Conservation (phyloP, 2,329 filamentous ascomycete genomes). For the Fusarium sp. region DNA sequence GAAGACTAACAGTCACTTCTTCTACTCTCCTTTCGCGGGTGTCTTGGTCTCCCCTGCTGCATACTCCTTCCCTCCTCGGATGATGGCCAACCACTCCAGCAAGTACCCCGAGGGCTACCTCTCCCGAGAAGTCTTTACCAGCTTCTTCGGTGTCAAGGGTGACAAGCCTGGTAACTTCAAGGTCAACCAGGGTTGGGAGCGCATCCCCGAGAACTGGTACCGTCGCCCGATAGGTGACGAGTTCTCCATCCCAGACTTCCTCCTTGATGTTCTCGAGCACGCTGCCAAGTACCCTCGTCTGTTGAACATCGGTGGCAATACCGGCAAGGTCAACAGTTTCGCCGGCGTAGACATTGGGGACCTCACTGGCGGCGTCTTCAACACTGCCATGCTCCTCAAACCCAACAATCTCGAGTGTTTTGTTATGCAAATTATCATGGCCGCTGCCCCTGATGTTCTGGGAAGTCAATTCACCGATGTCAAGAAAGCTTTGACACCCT, state of each 20-base stretch:
- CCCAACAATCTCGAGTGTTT: conserved; percentile 60
- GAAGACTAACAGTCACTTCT: conserved; percentile 9
- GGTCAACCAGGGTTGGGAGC: conserved; percentile 15
- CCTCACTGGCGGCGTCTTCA: conserved; percentile 59
- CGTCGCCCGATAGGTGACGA: background rate
- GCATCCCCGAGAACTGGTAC: conserved; percentile 17
- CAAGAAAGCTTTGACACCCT: background rate
- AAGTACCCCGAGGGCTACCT: conserved; percentile 11
- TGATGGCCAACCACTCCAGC: conserved; percentile 17
- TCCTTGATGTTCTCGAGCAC: conserved; percentile 5
- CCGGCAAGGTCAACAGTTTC: conserved; percentile 3
- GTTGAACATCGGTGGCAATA: conserved; percentile 5
- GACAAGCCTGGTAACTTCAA: conserved; percentile 17
- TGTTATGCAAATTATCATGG: conserved; percentile 47
- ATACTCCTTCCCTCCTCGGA: conserved; percentile 6
- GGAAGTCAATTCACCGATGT: conserved; percentile 14
- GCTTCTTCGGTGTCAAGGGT: conserved; percentile 7
- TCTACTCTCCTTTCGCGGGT: background rate
- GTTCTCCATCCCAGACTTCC: conserved; percentile 2
- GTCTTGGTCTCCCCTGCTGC: conserved; percentile 1
- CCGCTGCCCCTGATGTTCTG: conserved; percentile 7
- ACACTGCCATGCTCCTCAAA: conserved; percentile 53
- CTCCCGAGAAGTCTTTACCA: conserved; percentile 4
- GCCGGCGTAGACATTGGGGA: background rate
- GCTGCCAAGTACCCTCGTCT: conserved; percentile 2